Base-by-base conservation (phyloP, 495 filamentous ascomycete genomes). In the Cairneyella variabilis region DNA sequence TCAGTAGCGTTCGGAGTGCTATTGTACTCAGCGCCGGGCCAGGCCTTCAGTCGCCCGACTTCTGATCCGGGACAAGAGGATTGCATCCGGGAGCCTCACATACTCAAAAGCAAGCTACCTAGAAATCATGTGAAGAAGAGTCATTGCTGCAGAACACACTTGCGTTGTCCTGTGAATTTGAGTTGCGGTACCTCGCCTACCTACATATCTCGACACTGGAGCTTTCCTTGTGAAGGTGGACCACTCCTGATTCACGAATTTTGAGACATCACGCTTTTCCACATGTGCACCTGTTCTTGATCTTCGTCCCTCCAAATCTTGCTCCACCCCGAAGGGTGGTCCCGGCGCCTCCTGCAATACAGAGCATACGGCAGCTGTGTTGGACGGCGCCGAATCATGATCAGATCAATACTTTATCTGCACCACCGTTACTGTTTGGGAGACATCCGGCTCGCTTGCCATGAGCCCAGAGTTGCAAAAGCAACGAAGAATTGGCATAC, bases 201-300 rank as follows among this genome's bases (percentile, higher is more conserved):
- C 47, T 57, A 48, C 54, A 57, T 57, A 30, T 47, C 34, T 27
- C 28, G 38, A 21, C 26, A 36, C 50, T 22, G 41, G 26, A 23
- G 38, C n/a, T 21, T 12, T 12, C 14, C 28, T 7, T 32, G 7
- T 32, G 7, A 32, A 32, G 6, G 7, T 32, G 7, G 14, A 32
- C 7, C 25, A 7, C 8, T 11, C 12, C 17, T 11, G 32, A 26
- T 20, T 22, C 3, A 45, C 16, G 16, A 26, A 30, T 18, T 16
- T 26, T 25, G 16, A 14, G 14, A 36, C 11, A 41, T 20, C 10
- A 23, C 8, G 7, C 34, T 26, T 37, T 38, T 27, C 27, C 40
- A 23, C 8, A 44, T 6, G 8, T 9, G 5, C 10, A 9, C 37
- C 14, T 14, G 28, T 42, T 55, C 53, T 56, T 18, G 44, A 21